phyloP scores from a whole-genome alignment of 2,329 filamentous ascomycete species.

The Cordyceps javanica region DNA sequence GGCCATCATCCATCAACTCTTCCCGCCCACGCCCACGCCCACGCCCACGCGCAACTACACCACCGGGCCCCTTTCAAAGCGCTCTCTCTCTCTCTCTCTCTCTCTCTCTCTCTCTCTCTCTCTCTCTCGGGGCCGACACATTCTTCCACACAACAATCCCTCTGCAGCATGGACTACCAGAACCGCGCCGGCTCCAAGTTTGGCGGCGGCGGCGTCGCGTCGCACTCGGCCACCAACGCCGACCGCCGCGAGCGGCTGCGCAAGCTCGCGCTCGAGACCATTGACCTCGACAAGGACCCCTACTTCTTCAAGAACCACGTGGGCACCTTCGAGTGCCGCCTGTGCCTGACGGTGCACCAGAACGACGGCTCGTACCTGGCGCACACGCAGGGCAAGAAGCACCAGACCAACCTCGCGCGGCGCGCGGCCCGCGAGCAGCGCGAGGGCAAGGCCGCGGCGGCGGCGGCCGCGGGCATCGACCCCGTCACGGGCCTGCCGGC shows the following conservation, averaged over 20 bases:
- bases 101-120: too few species aligned
- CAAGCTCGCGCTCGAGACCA: slow-evolving; percentile 96
- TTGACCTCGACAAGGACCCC: slow-evolving; percentile 98
- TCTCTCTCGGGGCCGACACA: too few species aligned
- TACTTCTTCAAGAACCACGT: slow-evolving; percentile 99
- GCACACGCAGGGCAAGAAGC: slow-evolving; percentile 96
- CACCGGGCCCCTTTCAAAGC: too few species aligned
- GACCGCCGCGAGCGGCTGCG: slow-evolving; percentile 95
- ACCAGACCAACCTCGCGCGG: slow-evolving; percentile 95
- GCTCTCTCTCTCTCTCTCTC: too few species aligned
- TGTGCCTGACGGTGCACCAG: slow-evolving; percentile 95
- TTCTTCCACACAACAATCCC: too few species aligned
- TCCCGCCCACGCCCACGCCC: neutral
- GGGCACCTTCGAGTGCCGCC: slow-evolving; percentile 93
- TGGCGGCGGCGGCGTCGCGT: slow-evolving; percentile 93
- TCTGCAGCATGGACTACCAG: slow-evolving; percentile 59
- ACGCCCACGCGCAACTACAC: neutral
- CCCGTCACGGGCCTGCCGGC: slow-evolving; percentile 64
- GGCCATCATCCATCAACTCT: slow-evolving; percentile 1
- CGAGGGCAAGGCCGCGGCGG: slow-evolving; percentile 63
- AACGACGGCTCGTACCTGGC: slow-evolving; percentile 99
- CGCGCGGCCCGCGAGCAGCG: slow-evolving; percentile 94
- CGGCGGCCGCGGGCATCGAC: slow-evolving; percentile 46
- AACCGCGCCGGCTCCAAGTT: slow-evolving; percentile 97
- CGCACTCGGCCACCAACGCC: slow-evolving; percentile 86